Conservation (phyloP, 1,284 basidiomycete genomes). For the Trichosporon asahii region DNA sequence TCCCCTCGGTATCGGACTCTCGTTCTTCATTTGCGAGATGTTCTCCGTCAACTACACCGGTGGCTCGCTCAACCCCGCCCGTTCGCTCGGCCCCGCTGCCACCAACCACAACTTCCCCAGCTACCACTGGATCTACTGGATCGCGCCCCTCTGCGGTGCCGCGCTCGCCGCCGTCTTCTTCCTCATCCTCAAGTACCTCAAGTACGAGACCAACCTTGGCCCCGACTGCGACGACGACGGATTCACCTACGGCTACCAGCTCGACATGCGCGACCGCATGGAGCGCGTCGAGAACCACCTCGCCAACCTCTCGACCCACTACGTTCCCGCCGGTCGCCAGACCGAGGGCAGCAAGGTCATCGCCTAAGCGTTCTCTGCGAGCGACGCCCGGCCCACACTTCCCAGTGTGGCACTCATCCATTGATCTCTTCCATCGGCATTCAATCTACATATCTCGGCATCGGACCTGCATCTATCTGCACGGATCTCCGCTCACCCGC, state of each 20-base stretch:
- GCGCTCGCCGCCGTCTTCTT: slow-evolving; percentile 50
- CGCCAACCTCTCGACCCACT: not conserved
- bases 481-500: no score
- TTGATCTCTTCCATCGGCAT: not conserved
- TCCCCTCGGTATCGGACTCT: slow-evolving; percentile 56
- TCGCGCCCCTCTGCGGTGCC: slow-evolving; percentile 46
- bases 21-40: slow-evolving; percentile 54
- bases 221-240: slow-evolving; percentile 28
- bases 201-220: slow-evolving; percentile 34
- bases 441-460: not conserved
- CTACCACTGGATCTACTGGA: slow-evolving; percentile 52
- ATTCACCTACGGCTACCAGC: slow-evolving; percentile 13
- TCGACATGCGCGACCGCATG: slow-evolving; percentile 22
- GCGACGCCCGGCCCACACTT: not conserved
- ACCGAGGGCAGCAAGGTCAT: not conserved
- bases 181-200: slow-evolving; percentile 39
- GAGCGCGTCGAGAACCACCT: slow-evolving; percentile 31
- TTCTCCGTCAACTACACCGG: slow-evolving; percentile 52
- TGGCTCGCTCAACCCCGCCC: slow-evolving; percentile 50
- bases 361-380: not conserved
- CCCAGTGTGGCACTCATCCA: not conserved
- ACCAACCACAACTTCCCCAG: slow-evolving; percentile 36
- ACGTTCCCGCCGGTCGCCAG: not conserved
- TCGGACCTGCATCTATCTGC: not conserved
- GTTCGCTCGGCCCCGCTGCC: slow-evolving; percentile 51